Conservation (phyloP, 495 filamentous ascomycete species). For the Aspergillus diversus region DNA sequence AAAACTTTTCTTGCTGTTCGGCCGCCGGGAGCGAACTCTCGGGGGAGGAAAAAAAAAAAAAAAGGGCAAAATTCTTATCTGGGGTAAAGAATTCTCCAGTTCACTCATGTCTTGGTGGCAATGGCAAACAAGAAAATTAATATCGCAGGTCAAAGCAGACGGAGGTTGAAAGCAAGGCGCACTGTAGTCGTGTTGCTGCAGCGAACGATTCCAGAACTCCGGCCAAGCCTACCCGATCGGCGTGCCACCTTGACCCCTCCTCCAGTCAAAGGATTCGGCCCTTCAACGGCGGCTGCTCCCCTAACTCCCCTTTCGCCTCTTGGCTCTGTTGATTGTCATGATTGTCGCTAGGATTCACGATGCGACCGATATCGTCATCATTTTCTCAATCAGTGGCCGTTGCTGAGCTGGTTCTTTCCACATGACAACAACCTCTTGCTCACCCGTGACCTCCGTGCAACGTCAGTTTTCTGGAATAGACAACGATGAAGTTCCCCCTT, state of each 20-base stretch:
- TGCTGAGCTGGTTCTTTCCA: not conserved
- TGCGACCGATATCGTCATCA: conserved; percentile 13
- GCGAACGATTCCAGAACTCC: conserved; percentile 32
- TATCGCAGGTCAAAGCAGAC: not conserved
- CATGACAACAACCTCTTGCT: not conserved
- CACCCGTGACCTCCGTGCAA: not conserved
- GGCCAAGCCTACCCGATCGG: conserved; percentile 28
- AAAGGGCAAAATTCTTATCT: not conserved
- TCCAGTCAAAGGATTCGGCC: conserved; percentile 19
- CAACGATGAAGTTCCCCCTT: too few relatives aligned
- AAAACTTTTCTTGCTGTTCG: not conserved
- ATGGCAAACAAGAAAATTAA: conserved; percentile 13
- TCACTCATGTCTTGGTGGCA: conserved; percentile 10
- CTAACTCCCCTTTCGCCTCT: conserved; percentile 5
- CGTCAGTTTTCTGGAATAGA: not conserved
- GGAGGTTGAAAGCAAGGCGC: conserved; percentile 5
- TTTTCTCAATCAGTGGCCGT: not conserved
- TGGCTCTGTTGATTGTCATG: conserved; percentile 5
- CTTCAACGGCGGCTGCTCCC: not conserved
- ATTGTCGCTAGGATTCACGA: conserved; percentile 11
- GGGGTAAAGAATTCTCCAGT: not conserved
- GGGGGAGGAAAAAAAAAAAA: not conserved
- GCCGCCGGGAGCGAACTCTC: not conserved
- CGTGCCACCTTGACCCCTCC: conserved; percentile 23
- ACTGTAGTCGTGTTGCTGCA: conserved; percentile 27